A percentile compares a stretch with the other conserved stretches of the same genome.
Conservation (phyloP, 148 eudicot species). For the Dysphania ambrosioides region DNA sequence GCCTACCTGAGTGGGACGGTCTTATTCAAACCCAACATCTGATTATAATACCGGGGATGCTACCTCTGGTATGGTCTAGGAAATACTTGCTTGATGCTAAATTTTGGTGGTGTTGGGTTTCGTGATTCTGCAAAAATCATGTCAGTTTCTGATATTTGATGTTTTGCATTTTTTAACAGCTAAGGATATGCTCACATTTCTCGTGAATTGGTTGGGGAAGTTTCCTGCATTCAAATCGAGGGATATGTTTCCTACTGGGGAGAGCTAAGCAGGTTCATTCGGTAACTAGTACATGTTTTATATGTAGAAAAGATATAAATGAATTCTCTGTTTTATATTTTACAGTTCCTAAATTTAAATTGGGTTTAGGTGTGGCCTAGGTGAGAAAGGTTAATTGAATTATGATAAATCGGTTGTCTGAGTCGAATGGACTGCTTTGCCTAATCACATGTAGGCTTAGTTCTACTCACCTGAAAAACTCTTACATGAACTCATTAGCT, state of each 20-base stretch:
- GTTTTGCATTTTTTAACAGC: constrained; percentile 42
- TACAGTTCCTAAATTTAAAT: neutral
- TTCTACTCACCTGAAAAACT: no score
- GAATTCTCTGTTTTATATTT: neutral
- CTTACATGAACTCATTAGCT: no score
- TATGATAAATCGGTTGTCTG: neutral
- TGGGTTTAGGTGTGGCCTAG: neutral
- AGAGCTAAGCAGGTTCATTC: constrained; percentile 92
- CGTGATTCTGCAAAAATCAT: neutral
- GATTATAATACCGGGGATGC: constrained; percentile 85
- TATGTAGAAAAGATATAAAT: neutral
- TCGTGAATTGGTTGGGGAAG: constrained; percentile 75
- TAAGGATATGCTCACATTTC: constrained; percentile 67
- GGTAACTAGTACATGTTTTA: neutral
- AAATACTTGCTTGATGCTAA: neutral
- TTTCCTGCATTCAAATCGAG: constrained; percentile 66
- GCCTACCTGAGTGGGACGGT: constrained; percentile 99
- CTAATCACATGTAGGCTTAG: no score
- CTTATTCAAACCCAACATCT: constrained; percentile 77
- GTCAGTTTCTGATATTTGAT: neutral
- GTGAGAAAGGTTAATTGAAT: neutral
- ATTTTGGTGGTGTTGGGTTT: no score
- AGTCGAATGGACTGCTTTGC: neutral
- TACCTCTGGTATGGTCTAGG: constrained; percentile 48
- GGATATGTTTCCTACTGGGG: constrained; percentile 81